Conservation (phyloP, 108 stramenopile species). For the Craspedostauros australis region DNA sequence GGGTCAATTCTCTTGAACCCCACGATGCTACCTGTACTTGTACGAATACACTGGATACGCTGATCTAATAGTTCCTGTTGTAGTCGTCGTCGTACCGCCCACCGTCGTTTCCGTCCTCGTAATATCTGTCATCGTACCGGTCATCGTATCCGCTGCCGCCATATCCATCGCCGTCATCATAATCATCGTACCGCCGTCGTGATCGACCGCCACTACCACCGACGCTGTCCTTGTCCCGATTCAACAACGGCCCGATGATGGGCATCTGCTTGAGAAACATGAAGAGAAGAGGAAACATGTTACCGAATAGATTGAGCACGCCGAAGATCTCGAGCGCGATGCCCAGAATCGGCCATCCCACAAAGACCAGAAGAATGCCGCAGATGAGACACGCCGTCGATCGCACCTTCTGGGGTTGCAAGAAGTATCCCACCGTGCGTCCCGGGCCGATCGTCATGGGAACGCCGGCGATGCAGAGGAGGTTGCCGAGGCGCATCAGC, state of each 20-base stretch:
- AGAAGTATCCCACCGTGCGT: constrained; percentile 78
- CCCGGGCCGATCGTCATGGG: constrained; percentile 88
- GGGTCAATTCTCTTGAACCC: too few species aligned
- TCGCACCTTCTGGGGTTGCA: constrained; percentile 80
- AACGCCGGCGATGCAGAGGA: constrained; percentile 77
- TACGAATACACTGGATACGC: too few species aligned
- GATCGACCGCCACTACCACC: background rate
- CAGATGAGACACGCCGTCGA: constrained; percentile 73
- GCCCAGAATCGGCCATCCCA: constrained; percentile 84
- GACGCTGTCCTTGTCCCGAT: constrained; percentile 13
- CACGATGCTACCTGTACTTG: too few species aligned
- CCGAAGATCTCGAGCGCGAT: constrained; percentile 89
- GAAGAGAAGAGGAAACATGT: constrained; percentile 82
- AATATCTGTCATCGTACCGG: constrained; percentile 1
- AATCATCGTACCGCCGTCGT: constrained; percentile 5
- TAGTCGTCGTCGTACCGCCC: constrained; percentile 6
- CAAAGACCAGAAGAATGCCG: constrained; percentile 82
- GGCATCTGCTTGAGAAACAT: constrained; percentile 68
- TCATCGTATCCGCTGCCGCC: constrained; percentile 5
- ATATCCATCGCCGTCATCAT: constrained; percentile 10
- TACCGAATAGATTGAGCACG: constrained; percentile 89
- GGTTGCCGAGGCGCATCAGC: constrained; percentile 88
- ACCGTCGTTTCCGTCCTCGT: constrained; percentile 17
- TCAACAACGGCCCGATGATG: constrained; percentile 58
- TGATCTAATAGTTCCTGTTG: background rate